These are phyloP conservation scores for Fusarium neocosmosporiellum DNA, from an alignment of 2,329 filamentous ascomycete genomes.

Conservation along the genomic window DNA sequence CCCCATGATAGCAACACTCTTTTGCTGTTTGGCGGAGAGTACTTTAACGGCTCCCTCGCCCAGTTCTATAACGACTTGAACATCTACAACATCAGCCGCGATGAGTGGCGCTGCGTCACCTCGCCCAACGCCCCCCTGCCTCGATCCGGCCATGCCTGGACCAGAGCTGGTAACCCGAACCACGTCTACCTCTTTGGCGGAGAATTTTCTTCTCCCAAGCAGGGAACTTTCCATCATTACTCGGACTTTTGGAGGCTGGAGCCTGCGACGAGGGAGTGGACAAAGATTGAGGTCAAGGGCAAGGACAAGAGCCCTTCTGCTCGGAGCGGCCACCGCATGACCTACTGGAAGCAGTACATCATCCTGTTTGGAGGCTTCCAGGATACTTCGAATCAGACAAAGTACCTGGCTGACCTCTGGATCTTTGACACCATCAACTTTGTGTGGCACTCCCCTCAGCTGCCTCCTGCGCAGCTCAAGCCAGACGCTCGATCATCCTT, in stretches of 20 bases:
- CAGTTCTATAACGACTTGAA: constrained; percentile 75
- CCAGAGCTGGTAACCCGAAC: constrained; percentile 84
- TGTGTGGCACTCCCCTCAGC: constrained; percentile 80
- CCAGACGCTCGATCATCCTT: constrained; percentile 94
- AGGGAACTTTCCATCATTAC: constrained; percentile 99
- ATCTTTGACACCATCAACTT: constrained; percentile 92
- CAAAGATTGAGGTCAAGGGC: constrained; percentile 82
- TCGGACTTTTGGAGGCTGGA: constrained; percentile 98
- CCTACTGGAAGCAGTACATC: constrained; percentile 96
- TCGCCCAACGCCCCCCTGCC: constrained; percentile 92
- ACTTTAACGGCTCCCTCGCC: constrained; percentile 91
- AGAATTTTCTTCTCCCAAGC: constrained; percentile 96
- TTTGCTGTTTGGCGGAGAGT: constrained; percentile 93
- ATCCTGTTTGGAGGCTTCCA: constrained; percentile 97
- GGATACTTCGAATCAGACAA: constrained; percentile 94
- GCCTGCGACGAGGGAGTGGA: constrained; percentile 87
- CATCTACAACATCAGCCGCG: constrained; percentile 81
- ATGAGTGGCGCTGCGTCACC: constrained; percentile 91
- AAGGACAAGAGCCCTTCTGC: constrained; percentile 84
- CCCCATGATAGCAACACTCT: constrained; percentile 89
- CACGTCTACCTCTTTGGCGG: constrained; percentile 94
- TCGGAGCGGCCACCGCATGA: constrained; percentile 94
- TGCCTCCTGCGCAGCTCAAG: constrained; percentile 84
- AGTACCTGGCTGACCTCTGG: constrained; percentile 94
- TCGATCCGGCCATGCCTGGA: constrained; percentile 94